Evolutionary conservation across 1,284 basidiomycete species (phyloP).

Genomic region (Leccinum proliferum): DNA sequence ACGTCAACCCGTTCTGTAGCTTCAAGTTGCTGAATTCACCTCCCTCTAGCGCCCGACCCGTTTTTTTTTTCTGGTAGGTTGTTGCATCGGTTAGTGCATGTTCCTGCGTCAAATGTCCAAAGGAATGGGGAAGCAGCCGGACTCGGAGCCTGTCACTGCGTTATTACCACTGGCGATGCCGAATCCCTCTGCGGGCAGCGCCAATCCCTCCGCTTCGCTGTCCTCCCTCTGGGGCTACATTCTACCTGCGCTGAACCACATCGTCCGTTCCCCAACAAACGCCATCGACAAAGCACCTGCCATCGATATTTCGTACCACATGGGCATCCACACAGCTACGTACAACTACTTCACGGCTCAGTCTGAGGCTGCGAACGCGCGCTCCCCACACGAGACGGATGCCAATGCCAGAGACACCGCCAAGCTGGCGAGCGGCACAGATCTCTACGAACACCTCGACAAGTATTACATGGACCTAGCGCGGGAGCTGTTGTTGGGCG

Average conservation of each 20-base stretch:
- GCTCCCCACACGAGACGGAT: slow-evolving; percentile 14
- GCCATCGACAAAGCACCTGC: slow-evolving; percentile 53
- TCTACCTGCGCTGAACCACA: slow-evolving; percentile 67
- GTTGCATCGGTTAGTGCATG: neutral
- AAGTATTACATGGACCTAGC: slow-evolving; percentile 55
- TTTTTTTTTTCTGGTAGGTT: neutral
- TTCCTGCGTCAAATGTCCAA: slow-evolving; percentile 20
- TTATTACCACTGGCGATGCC: slow-evolving; percentile 35
- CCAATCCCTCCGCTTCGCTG: slow-evolving; percentile 67
- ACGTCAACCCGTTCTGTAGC: slow-evolving; percentile 1
- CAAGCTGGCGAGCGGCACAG: slow-evolving; percentile 44
- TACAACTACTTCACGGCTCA: slow-evolving; percentile 75
- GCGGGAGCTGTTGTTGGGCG: slow-evolving; percentile 54
- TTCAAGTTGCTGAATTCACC: slow-evolving; percentile 37
- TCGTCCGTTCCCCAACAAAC: slow-evolving; percentile 62
- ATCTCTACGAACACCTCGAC: slow-evolving; percentile 69
- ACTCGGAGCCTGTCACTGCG: neutral
- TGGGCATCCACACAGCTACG: slow-evolving; percentile 70
- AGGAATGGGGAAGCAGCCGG: slow-evolving; percentile 26
- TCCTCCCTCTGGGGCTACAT: slow-evolving; percentile 69
- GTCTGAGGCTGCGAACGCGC: slow-evolving; percentile 39
- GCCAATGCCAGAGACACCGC: slow-evolving; percentile 18
- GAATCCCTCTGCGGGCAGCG: slow-evolving; percentile 57
- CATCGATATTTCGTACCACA: slow-evolving; percentile 66
- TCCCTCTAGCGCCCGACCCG: neutral